Evolutionary conservation across 2,329 filamentous ascomycete genomes (phyloP), one percentile per base, ranked within the genome.

Genomic region (Moelleriella libera): DNA sequence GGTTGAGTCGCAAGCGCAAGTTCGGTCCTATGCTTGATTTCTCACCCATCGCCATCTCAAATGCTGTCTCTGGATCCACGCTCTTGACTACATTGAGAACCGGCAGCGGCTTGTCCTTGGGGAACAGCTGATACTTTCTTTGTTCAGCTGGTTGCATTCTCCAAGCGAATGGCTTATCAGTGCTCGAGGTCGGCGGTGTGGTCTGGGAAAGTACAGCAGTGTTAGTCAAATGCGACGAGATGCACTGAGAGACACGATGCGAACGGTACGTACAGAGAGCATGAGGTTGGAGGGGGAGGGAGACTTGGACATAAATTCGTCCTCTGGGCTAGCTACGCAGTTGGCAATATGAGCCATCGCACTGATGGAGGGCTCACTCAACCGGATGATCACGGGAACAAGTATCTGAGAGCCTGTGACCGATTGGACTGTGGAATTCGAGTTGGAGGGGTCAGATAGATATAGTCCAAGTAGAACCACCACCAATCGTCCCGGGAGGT

Each of bases 321-420:
- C 58, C 55, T 73, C 71, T 49, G 61, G 58, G 55, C 71, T 68
- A 54, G 72, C 64, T 65, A 81, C 69, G 60, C 76, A 79, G 56
- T 67, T 72, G 60, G 72, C 74, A 62, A 81, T 80, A 62, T 82
- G 78, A 63, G 76, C 75, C 77, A 81, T 81, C 62, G 61, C n/a
- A 41, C 10, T 6, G n/a, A 41, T 9, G 40, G 8, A 21, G n/a
- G 40, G 14, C 10, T 41, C 6, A n/a, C 40, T 41, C 32, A 11
- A 37, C 7, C 11, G 7, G 7, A 7, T 37, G 32, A 37, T 37
- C 32, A 7, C 32, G 7, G 32, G 32, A 11, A 7, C 7, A 37
- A 37, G 11, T 37, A 37, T 37, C 7, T 37, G 32, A 37, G 32
- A 7, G 11, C 7, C 32, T 37, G n/a, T 37, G 32, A 37, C 32